Evolutionary conservation across 2,329 filamentous ascomycete species (phyloP), one percentile per base, ranked within the genome.

Genomic region (Diaporthe amygdali): DNA sequence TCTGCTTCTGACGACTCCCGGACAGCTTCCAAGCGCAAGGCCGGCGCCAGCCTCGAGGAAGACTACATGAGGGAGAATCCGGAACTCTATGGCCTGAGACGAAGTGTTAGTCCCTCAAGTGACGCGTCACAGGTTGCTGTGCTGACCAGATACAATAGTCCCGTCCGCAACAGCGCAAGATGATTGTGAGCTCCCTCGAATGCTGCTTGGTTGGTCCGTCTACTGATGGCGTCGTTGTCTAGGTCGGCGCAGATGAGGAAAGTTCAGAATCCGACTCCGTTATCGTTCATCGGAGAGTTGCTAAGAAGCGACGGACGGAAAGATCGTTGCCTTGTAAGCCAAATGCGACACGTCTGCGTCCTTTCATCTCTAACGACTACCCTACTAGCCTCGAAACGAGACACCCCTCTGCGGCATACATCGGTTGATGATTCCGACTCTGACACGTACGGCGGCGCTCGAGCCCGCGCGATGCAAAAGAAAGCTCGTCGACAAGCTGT

Each of bases 51-150:
- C 46, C 91, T 92, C 66, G 93, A 96, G 76, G 92, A 96, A 71
- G 92, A 95, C 56, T 95, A 91, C 79, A 97, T 98, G 77, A 89
- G 92, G 77, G 93, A 94, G 78, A 97, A 99, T 78, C 96, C 96
- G 54, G 95, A 97, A 83, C 87, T 99, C 10, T 99, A 98, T 84
- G 96, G 96, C 59, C 87, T 99, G 76, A 91, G 96, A 76, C 90
- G 96, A 84, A 99, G 96, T 85, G 95, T 96, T 91, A 74, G 71
- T 73, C 30, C 46, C 12, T 30, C 37, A 39, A 17, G 20, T 27
- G 30, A 44, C 27, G 17, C 34, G 9, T 22, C 20, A 9, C 51
- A 37, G 14, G 20, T 22, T 54, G 49, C 27, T 14, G 39, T 41
- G 69, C 71, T 73, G 55, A 73, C 32, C 56, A 51, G 8, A 44